A percentile compares a stretch with the other conserved stretches of the same genome.
Conservation (phyloP, 202 grass and related monocot genomes). For the Bolboschoenoplectus hybrid region DNA sequence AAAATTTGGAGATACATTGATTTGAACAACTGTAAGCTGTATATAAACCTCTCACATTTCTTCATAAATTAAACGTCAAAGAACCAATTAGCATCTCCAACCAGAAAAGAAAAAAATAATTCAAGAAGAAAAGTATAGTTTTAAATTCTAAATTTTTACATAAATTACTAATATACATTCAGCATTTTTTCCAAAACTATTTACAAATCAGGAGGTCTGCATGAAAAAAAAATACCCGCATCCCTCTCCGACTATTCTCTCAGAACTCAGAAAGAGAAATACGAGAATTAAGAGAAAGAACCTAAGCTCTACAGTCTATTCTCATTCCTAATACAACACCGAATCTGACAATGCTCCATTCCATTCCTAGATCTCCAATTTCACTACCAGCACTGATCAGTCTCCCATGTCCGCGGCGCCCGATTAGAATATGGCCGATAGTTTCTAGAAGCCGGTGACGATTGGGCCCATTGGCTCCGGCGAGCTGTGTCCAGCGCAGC, state of each 20-base stretch:
- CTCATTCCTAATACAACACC: not conserved
- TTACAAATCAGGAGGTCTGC: conserved; percentile 23
- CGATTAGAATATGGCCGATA: not conserved
- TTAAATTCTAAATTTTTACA: not conserved
- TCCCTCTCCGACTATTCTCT: not conserved
- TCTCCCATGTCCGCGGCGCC: conserved; percentile 67
- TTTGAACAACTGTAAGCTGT: too few relatives aligned
- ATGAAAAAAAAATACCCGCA: not conserved
- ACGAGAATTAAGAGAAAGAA: not conserved
- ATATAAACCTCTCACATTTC: too few relatives aligned
- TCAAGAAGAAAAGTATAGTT: not conserved
- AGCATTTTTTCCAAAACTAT: not conserved
- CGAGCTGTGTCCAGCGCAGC: conserved; percentile 23
- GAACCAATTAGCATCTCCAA: not conserved
- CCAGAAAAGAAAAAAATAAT: not conserved
- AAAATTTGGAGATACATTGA: too few relatives aligned
- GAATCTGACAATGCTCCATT: not conserved
- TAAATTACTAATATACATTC: not conserved
- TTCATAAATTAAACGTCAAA: too few relatives aligned
- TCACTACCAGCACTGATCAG: conserved; percentile 91
- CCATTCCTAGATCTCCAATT: not conserved
- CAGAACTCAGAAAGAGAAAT: not conserved
- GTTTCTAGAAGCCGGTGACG: not conserved
- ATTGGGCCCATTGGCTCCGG: not conserved
- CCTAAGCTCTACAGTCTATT: not conserved